Evolutionary conservation across 1,284 basidiomycete genomes (phyloP), one percentile per base, ranked within the genome.

Genomic region (Heterobasidion parviporum): DNA sequence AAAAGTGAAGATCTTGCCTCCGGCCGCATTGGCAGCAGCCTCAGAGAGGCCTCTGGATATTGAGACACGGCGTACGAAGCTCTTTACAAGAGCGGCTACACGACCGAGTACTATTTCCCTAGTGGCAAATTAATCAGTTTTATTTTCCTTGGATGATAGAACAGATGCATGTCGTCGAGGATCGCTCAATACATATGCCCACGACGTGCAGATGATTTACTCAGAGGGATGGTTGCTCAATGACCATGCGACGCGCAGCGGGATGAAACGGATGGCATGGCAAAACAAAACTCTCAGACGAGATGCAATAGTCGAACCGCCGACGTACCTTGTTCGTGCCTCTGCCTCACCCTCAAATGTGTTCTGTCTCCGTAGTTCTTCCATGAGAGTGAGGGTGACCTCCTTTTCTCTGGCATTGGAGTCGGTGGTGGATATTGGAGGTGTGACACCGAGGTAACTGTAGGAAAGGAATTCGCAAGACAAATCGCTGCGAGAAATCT

Each of bases 1-100:
- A 69, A 98, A 99, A 3, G 97, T 98, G 71, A 95, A 99, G 68
- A 99, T 98, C 76, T 98, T 96, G 61, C 96, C 97, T 57, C 96
- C 97, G 6, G 95, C 91, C 54, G 88, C 83, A 53, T 74, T 82
- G 15, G 94, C 94, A 2, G 92, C 87, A 50, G 87, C 75, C 66
- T 98, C 94, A 20, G 94, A 94, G 59, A 97, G 76, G 14, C 95
- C 95, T 49, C 78, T 80, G 54, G 81, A 74, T 61, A 95, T 72
- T 16, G 90, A 89, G 2, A 95, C 87, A 61, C 84, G 83, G 67
- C 85, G 85, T 49, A 99, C 97, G 69, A 99, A 99, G 68, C 92
- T 87, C 74, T 94, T 94, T 60, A 98, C 94, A 49, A 98, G 80
- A 56, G 87, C 83, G 56, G 93, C 87, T 50, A 99, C 83, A 59